Percentiles rank a stretch among this genome's conserved stretches.
Conservation (phyloP, 768 basidiomycete genomes). For the Termitomyces heimii region DNA sequence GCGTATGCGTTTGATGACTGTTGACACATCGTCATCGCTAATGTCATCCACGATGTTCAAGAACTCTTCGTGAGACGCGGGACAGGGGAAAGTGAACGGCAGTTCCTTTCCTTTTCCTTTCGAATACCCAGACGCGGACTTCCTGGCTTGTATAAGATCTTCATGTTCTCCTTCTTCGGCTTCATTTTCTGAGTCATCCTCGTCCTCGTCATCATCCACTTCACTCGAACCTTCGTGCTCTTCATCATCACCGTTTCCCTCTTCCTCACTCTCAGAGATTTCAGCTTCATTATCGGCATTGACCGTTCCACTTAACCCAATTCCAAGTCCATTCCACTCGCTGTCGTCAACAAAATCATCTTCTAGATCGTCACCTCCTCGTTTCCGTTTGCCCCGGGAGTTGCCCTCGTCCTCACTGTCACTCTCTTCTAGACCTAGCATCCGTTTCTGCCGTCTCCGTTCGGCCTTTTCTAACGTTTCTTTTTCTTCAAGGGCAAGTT, state of each 20-base stretch:
- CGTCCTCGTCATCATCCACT: constrained; percentile 30
- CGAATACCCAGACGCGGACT: constrained; percentile 13
- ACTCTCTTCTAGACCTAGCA: constrained; percentile 75
- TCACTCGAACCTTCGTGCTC: constrained; percentile 12
- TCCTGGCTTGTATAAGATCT: constrained; percentile 29
- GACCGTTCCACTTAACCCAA: constrained; percentile 30
- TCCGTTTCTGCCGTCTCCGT: constrained; percentile 65
- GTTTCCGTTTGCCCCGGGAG: constrained; percentile 41
- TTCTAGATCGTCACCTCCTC: constrained; percentile 85
- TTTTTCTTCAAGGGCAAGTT: constrained; percentile 84
- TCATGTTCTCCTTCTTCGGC: constrained; percentile 40
- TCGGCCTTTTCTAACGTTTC: constrained; percentile 85
- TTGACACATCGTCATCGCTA: constrained; percentile 66
- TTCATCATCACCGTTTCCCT: constrained; percentile 32
- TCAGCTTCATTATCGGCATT: constrained; percentile 31
- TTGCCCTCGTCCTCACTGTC: constrained; percentile 56
- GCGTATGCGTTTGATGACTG: constrained; percentile 85
- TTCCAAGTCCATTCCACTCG: constrained; percentile 34
- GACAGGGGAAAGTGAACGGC: constrained; percentile 92
- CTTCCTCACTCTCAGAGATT: constrained; percentile 29
- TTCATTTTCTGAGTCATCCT: constrained; percentile 25
- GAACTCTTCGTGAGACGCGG: constrained; percentile 81
- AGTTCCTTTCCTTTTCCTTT: constrained; percentile 49
- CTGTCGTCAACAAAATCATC: constrained; percentile 65
- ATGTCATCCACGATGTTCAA: constrained; percentile 73